Base-by-base conservation (phyloP, 257 asterid genomes). In the Solanum chiquidenum region DNA sequence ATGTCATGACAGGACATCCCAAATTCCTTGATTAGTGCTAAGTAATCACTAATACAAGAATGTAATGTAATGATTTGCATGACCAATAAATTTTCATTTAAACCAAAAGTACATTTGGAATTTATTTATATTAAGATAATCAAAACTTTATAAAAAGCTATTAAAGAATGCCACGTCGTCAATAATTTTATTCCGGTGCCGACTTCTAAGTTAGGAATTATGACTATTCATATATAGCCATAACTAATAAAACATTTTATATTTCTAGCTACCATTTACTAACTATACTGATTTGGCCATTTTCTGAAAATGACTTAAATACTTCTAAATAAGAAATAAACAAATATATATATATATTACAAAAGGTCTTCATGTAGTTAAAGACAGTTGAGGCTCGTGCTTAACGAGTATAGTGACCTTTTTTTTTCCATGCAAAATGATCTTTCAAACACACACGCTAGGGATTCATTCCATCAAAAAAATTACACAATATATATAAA, bases 371-470 rank as follows among this genome's bases (percentile, higher is more conserved):
- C 66, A 80, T 29, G 68, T 80, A 82, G 89, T 88, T 38, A 88
- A 86, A 79, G 35, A 73, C 88, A 52, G 89, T 29, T 83, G 77
- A 46, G 79, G 83, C 88, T 90, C 90, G 92, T 90, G 87, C 86
- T 29, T 58, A 88, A 83, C 91, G 90, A 86, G 90, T 80, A 83
- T 66, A 72, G 27, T 21, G 89, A 85, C 88, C 82, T 68, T 20
- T 73, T 34, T 21, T 73, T 34, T 73, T 8, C 7, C 46, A 20
- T 73, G 49, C 80, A 18, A 34, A 14, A 18, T 62, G 5, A 34
- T 71, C 16, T 73, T 73, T 35, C 49, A 9, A 74, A 74, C 1
- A 25, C 49, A 74, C 52, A 21, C 42, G 77, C 49, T 13, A 69
- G 12, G 12, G 23, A 29, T 29, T 69, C 71, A 62, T 9, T 31